Base-by-base conservation (phyloP, 148 eudicot genomes). In the Drosera capensis region DNA sequence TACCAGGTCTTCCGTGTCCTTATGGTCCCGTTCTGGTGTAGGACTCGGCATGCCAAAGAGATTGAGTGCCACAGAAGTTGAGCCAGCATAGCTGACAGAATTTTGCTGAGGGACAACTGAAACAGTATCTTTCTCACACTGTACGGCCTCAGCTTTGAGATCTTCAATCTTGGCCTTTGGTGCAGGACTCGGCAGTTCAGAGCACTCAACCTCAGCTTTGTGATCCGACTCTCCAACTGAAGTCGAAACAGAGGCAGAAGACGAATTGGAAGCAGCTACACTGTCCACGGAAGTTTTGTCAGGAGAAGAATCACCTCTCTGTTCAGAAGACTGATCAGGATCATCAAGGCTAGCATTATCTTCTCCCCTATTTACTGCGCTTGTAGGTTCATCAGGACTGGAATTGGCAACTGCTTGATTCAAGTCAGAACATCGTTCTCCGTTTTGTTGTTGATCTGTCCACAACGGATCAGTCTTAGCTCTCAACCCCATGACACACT, bases 361-460 rank as follows among this genome's bases (percentile, higher is more conserved):
- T 34, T 34, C 6, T 34, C 14, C n/a, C 38, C 38, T 11, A 11
- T 34, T 2, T 7, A 15, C 8, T 1, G 49, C 76, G 46, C 52
- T 54, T 23, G 39, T 17, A 23, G 55, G 65, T 43, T 43, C 55
- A 29, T 41, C 55, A 53, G 52, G 49, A 37, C 57, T 59, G 7
- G 65, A 48, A 59, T 49, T 23, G 29, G 44, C n/a, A n/a, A n/a
- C n/a, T n/a, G n/a, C n/a, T n/a, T n/a, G n/a, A n/a, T n/a, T 49
- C 30, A 44, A 38, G 58, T 57, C 51, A 23, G 63, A 49, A 48
- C 56, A 47, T 49, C 52, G 48, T 25, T 5, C 18, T 39, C 50
- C 77, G 57, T 45, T 63, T 43, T 51, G 59, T 26, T 51, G 62
- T 22, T 48, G 31, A 26, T 56, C 63, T 45, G 44, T 23, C 30